A percentile compares a stretch with the other conserved stretches of the same genome.
Evolutionary conservation across 1,284 basidiomycete species (phyloP).

Genomic region (Pyrrhoderma lamaoense): DNA sequence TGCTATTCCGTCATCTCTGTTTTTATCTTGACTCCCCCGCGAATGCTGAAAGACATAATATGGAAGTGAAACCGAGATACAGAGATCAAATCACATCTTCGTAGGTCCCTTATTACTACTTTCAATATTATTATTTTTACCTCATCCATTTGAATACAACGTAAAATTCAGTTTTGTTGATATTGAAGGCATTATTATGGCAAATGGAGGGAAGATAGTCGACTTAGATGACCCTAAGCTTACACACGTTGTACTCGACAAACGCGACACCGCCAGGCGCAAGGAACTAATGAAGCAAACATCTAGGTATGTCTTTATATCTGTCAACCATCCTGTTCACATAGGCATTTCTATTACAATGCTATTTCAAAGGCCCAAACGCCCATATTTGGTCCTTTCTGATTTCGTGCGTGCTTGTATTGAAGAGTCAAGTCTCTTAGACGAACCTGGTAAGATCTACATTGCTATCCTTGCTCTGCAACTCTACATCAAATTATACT

Average conservation of each 20-base stretch:
- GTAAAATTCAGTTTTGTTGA: slow-evolving; percentile 52
- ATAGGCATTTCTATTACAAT: not conserved
- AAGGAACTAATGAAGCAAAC: slow-evolving; percentile 63
- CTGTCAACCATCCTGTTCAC: not conserved
- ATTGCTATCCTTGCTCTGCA: not conserved
- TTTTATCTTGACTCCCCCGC: slow-evolving; percentile 82
- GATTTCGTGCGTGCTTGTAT: slow-evolving; percentile 73
- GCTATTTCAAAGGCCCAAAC: slow-evolving; percentile 53
- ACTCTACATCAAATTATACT: not conserved
- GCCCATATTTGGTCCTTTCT: slow-evolving; percentile 67
- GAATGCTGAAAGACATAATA: slow-evolving; percentile 60
- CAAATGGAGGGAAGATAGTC: slow-evolving; percentile 63
- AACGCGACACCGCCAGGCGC: slow-evolving; percentile 65
- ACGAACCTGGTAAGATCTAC: slow-evolving; percentile 60
- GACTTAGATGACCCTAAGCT: slow-evolving; percentile 67
- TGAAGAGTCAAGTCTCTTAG: slow-evolving; percentile 71
- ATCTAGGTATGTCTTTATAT: slow-evolving; percentile 44
- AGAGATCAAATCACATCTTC: slow-evolving; percentile 43
- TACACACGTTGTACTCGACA: slow-evolving; percentile 81
- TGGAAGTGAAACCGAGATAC: slow-evolving; percentile 50
- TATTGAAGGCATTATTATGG: slow-evolving; percentile 44
- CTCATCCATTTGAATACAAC: too few species aligned
- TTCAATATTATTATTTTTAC: not conserved
- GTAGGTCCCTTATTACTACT: slow-evolving; percentile 30
- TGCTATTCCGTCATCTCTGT: slow-evolving; percentile 73